Evolutionary conservation across 1,284 basidiomycete genomes (phyloP), one percentile per base, ranked within the genome.

Genomic region (Irpex sp.): DNA sequence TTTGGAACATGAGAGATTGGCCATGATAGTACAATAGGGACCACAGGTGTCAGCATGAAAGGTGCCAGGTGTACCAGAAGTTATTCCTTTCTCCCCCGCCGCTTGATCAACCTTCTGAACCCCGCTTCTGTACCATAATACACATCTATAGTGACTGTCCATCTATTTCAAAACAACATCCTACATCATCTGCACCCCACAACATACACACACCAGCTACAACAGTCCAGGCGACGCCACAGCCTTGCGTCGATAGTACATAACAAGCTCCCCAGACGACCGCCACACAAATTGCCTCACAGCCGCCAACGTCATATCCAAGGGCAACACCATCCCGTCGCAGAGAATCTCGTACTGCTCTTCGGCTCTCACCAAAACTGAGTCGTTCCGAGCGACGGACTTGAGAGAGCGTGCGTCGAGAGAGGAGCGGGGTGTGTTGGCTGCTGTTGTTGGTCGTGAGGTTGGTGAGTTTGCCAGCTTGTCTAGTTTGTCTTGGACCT

Each of bases 401-500:
- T 66, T 67, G 31, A 67, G 37, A 3, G 73, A 71, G 40, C 69
- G 71, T 5, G 69, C 72, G 26, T 84, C 83, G 34, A 81, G 67
- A 2, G 83, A 84, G 3, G 79, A 78, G n/a, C 82, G 77, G 3
- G 79, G 75, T 0, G 84, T 84, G 7, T 66, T 60, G 17, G 72
- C 72, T 31, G 76, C 71, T 7, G 75, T 65, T 9, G 75, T 68
- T 31, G 71, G 55, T 34, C 69, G 60, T 36, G 71, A 66, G 55
- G 68, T 68, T 62, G 71, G 59, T 4, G 40, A 44, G 40, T n/a
- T 44, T 5, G 40, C 40, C 17, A 88, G 70, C 68, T 81, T 86
- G 44, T 95, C 92, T 4, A 97, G 80, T 74, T 96, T 96, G 69
- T 97, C 95, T 72, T 91, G 89, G 0, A 94, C 90, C 91, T 93